These are phyloP conservation scores for Komagataella mondaviorum DNA, from an alignment of 805 yeast species.

Conservation along the genomic window DNA sequence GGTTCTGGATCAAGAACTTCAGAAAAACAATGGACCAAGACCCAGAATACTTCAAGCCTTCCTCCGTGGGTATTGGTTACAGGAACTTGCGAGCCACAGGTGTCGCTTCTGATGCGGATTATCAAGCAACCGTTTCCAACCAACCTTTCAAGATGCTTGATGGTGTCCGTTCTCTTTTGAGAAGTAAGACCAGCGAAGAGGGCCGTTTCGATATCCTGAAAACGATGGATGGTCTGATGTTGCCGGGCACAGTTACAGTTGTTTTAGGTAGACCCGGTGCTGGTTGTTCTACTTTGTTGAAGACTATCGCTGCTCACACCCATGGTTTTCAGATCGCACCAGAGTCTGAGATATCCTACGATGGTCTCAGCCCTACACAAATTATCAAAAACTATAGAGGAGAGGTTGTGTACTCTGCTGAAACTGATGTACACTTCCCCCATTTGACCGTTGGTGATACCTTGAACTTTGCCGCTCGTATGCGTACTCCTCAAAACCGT, in stretches of 20 bases:
- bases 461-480: conserved; percentile 43
- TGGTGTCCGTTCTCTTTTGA: conserved; percentile 11
- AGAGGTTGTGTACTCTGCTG: conserved; percentile 60
- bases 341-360: conserved; percentile 34
- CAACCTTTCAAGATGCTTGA: conserved; percentile 21
- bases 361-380: conserved; percentile 39
- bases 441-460: conserved; percentile 57
- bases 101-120: conserved; percentile 54
- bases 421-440: conserved; percentile 56
- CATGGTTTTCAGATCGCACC: conserved; percentile 40
- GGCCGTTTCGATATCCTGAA: conserved; percentile 39
- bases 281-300: conserved; percentile 61
- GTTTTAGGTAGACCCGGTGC: conserved; percentile 76
- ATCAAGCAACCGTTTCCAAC: conserved; percentile 45
- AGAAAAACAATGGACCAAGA: conserved; percentile 37
- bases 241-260: conserved; percentile 54
- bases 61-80: conserved; percentile 46
- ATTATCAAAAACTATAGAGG: conserved; percentile 44
- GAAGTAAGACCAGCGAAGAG: conserved; percentile 12
- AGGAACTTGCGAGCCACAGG: conserved; percentile 48
- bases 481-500: conserved; percentile 52
- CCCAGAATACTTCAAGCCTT: conserved; percentile 50
- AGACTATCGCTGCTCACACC: conserved; percentile 44
- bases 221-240: conserved; percentile 50
- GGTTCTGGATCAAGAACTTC: conserved; percentile 56